phyloP scores from a whole-genome alignment of 441 rosid species.

The Croton setiger region DNA sequence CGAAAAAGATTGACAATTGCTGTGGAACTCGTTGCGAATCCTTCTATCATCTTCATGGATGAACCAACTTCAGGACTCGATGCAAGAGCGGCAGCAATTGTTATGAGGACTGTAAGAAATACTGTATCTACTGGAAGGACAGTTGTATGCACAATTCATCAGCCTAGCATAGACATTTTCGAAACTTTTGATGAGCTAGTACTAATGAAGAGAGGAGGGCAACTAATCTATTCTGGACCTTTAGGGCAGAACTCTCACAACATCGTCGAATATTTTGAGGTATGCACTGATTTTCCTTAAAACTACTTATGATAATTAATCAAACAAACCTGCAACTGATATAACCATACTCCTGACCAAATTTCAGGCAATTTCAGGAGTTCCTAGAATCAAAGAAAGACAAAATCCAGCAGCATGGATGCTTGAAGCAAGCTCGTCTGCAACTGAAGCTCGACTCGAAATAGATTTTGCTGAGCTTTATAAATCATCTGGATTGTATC shows the following conservation, averaged over 20 bases:
- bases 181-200: constrained; percentile 67
- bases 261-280: constrained; percentile 59
- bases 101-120: constrained; percentile 63
- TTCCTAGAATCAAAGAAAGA: constrained; percentile 45
- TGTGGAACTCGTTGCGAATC: constrained; percentile 63
- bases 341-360: too few relatives aligned
- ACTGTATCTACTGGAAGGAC: constrained; percentile 63
- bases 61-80: constrained; percentile 64
- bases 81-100: constrained; percentile 68
- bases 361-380: constrained; percentile 43
- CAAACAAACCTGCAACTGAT: too few relatives aligned
- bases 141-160: constrained; percentile 64
- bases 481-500: constrained; percentile 49
- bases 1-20: constrained; percentile 61
- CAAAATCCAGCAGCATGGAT: constrained; percentile 84
- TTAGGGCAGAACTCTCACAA: constrained; percentile 46
- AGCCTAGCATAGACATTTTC: constrained; percentile 64
- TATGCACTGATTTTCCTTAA: constrained; percentile 1
- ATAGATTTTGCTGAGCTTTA: constrained; percentile 54
- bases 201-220: constrained; percentile 53
- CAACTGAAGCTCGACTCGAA: constrained; percentile 49
- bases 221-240: constrained; percentile 50
- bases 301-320: neutral
- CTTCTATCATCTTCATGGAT: constrained; percentile 64
- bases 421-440: constrained; percentile 58